These are phyloP conservation scores for Fusarium sulawesiense DNA, from an alignment of 2,329 filamentous ascomycete genomes.

Conservation along the genomic window DNA sequence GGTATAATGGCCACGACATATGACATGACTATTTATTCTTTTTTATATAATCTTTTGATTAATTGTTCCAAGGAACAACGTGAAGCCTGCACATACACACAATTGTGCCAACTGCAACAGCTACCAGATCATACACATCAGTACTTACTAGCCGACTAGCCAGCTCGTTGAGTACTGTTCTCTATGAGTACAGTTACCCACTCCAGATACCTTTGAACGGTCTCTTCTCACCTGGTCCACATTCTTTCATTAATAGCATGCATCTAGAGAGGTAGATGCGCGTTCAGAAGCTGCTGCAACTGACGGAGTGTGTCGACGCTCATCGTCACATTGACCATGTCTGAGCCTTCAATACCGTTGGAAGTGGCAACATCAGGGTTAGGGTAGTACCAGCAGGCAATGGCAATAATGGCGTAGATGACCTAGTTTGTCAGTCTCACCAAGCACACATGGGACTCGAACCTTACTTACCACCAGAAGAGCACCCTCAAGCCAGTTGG, in stretches of 20 bases:
- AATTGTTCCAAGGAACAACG: rapidly evolving
- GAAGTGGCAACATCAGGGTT: slow-evolving; percentile 54
- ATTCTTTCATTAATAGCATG: too few species aligned
- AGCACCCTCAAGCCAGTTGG: slow-evolving; percentile 79
- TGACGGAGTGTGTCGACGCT: slow-evolving; percentile 47
- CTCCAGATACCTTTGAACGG: too few species aligned
- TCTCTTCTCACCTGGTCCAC: too few species aligned
- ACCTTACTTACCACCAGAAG: slow-evolving; percentile 67
- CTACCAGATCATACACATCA: too few species aligned
- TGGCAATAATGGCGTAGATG: slow-evolving; percentile 59
- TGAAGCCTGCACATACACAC: rapidly evolving
- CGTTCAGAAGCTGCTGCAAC: slow-evolving; percentile 43
- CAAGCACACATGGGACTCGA: rapidly evolving
- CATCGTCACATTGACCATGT: slow-evolving; percentile 48
- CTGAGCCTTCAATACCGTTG: slow-evolving; percentile 44
- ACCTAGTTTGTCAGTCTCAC: slow-evolving; percentile 39
- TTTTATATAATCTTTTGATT: background rate
- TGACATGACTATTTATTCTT: background rate
- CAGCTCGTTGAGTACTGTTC: too few species aligned
- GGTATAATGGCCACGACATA: background rate
- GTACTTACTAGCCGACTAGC: too few species aligned
- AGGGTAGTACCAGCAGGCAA: slow-evolving; percentile 59
- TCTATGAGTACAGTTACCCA: too few species aligned
- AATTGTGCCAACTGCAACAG: background rate
- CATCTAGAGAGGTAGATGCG: slow-evolving; percentile 20